Evolutionary conservation across 306 rosid species (phyloP), one percentile per base, ranked within the genome.

Genomic region (Corylus heterophylla): DNA sequence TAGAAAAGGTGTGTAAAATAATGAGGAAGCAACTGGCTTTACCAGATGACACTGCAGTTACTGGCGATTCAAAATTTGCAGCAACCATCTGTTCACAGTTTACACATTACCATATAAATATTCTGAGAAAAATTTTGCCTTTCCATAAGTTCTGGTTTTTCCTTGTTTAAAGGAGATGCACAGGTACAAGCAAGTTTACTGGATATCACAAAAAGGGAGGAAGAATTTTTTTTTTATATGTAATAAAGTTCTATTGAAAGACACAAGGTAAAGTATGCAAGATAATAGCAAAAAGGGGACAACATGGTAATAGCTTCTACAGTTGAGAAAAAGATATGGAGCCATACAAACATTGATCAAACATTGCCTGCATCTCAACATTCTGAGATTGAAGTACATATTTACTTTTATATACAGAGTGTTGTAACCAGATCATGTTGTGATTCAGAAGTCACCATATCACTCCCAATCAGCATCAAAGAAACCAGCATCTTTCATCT

Each of bases 401-500:
- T 80, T 70, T 77, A 86, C 87, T 79, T 66, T 47, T 39, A 82
- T 84, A 78, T 82, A 89, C 90, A 89, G 29, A 62, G 44, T 54
- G 47, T 69, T 52, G 44, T 58, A 63, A 55, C 9, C 61, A 4
- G 47, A 39, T 59, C 31, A 59, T 70, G 72, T 62, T 67, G 72
- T 31, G 76, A 76, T 75, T 74, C 42, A 8, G 66, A 27, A 74
- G 62, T 69, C 42, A 51, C 55, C 61, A 54, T 80, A 67, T 91
- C 87, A 89, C 58, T 94, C 90, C 98, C 98, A 94, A 77, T 87
- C 95, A 8, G 90, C 79, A 82, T 92, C 97, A 37, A 92, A 94
- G 88, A 92, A 94, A 75, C 98, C 97, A 39, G 98, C 95, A 82
- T 94, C 98, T 89, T 92, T 94, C 98, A 94, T 94, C 82, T 94